Conservation (phyloP, 768 basidiomycete species). For the Sistotremastrum niveocremeum region DNA sequence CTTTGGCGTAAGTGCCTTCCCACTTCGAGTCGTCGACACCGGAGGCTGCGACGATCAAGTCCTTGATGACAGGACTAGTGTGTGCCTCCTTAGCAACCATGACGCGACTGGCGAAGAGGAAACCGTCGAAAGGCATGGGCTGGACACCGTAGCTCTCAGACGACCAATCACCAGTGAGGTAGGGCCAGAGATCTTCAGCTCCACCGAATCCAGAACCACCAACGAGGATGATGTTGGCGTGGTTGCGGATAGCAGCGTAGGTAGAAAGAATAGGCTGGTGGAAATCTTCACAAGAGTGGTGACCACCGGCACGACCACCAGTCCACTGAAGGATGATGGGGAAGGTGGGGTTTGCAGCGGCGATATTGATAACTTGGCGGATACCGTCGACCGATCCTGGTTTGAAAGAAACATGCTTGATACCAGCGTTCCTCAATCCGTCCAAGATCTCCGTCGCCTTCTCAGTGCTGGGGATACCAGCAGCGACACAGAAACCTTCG, state of each 20-base stretch:
- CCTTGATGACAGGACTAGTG: constrained; percentile 88
- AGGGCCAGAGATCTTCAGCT: constrained; percentile 92
- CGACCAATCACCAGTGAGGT: constrained; percentile 94
- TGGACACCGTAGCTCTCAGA: constrained; percentile 66
- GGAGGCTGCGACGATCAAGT: constrained; percentile 87
- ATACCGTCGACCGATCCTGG: constrained; percentile 97
- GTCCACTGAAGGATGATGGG: constrained; percentile 99
- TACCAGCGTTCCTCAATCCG: constrained; percentile 67
- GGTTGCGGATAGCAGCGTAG: constrained; percentile 80
- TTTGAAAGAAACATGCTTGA: constrained; percentile 96
- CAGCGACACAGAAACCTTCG: constrained; percentile 98
- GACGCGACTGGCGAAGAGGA: constrained; percentile 90
- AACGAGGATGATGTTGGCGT: constrained; percentile 78
- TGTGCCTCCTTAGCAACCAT: constrained; percentile 99
- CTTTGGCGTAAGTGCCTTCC: constrained; percentile 90
- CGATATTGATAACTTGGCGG: constrained; percentile 93
- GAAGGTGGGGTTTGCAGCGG: constrained; percentile 85
- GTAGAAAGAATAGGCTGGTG: constrained; percentile 89
- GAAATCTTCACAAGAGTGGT: constrained; percentile 98
- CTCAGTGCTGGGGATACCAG: constrained; percentile 92
- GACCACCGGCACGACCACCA: constrained; percentile 95
- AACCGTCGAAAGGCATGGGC: constrained; percentile 97
- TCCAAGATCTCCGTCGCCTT: constrained; percentile 95
- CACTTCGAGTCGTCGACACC: constrained; percentile 83
- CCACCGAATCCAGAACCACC: constrained; percentile 95